Base-by-base conservation (phyloP, 2,329 filamentous ascomycete species). In the Harringtonia aguacate region DNA sequence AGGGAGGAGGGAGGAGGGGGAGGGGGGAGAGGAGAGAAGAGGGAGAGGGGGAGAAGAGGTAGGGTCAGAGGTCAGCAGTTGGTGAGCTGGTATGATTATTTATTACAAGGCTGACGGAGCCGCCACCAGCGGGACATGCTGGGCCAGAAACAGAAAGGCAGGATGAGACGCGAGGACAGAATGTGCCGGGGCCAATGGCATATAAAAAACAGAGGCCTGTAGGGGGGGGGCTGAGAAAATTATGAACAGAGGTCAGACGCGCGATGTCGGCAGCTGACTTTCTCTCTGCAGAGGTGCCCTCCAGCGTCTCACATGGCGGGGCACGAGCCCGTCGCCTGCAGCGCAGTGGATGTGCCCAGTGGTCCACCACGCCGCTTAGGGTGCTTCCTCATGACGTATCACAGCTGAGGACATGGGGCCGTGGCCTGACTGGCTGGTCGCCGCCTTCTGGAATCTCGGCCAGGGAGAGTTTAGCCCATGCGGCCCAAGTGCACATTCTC, bases 251-350 rank as follows among this genome's bases (percentile, higher is more conserved):
- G 28, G 46, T 39, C 28, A 46, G 34, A 13, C 37, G 46, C 38
- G 44, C 46, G 44, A 48, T 43, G 48, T 41, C 46, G 48, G 44
- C 46, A 34, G 40, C 33, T 27, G 24, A 36, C 40, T 21, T 43
- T 37, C 27, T 30, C 24, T 17, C 17, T 30, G 15, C 14, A 20
- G 14, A 4, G 13, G 38, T 29, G 12, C 27, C 10, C 39, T 21
- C 22, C 10, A 18, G 2, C 14, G 8, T 33, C n/a, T 9, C 20
- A 34, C 15, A 42, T 42, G 40, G 40, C 33, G 40, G 40, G 40
- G 40, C 40, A 36, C 13, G 24, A 18, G 33, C 21, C 9, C 24
- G 24, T 22, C 15, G 15, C 21, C 20, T 37, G 13, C 9, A 20
- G 22, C 8, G 33, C 24, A 27, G 24, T 10, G 24, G 24, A 27